Conservation (phyloP, 2,329 filamentous ascomycete species). For the Alternaria consortialis region DNA sequence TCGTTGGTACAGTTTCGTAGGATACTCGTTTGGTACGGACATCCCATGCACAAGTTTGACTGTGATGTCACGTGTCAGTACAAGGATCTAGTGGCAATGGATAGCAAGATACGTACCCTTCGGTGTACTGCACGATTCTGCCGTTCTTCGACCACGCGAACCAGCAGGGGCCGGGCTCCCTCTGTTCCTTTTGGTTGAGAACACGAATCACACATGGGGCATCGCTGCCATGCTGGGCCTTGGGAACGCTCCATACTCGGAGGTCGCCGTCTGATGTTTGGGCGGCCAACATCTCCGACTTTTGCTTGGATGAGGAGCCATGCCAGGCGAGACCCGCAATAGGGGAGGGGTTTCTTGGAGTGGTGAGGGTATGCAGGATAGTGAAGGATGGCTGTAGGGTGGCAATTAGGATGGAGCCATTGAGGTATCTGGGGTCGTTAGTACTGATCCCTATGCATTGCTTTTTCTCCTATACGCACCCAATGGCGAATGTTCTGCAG, state of each 20-base stretch:
- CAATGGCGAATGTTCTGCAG: constrained; percentile 94
- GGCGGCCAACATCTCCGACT: constrained; percentile 96
- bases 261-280: constrained; percentile 93
- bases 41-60: constrained; percentile 94
- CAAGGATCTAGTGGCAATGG: constrained; percentile 1
- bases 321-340: constrained; percentile 93
- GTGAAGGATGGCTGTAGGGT: constrained; percentile 91
- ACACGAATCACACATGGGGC: constrained; percentile 88
- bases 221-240: constrained; percentile 73
- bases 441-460: constrained; percentile 11
- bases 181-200: constrained; percentile 80
- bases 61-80: constrained; percentile 41
- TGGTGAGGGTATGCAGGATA: constrained; percentile 90
- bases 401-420: constrained; percentile 91
- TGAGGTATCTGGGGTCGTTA: constrained; percentile 75
- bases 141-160: constrained; percentile 99
- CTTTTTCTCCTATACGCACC: constrained; percentile 63
- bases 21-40: constrained; percentile 97
- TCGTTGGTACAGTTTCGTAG: constrained; percentile 85
- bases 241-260: constrained; percentile 95
- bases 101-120: constrained; percentile 72
- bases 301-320: constrained; percentile 92
- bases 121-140: constrained; percentile 89
- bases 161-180: constrained; percentile 83
- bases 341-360: constrained; percentile 82